Conservation (phyloP, 768 basidiomycete species). For the Boletus speciosus region DNA sequence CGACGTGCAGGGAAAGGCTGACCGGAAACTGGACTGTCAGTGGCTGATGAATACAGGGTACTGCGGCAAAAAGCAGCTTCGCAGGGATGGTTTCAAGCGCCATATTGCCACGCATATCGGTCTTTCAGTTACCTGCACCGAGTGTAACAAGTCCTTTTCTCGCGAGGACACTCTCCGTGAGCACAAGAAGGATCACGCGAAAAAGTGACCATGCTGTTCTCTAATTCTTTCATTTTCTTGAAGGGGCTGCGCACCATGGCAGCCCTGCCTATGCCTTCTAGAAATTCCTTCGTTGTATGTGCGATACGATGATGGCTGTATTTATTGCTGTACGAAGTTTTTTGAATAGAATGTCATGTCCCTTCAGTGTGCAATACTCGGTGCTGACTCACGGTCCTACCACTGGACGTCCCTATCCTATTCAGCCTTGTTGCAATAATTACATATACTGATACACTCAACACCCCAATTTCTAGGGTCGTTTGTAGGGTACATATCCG, state of each 20-base stretch:
- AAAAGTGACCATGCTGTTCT: neutral
- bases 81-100: neutral
- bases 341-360: neutral
- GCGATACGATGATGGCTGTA: neutral
- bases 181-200: conserved; percentile 1
- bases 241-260: no score
- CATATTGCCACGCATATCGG: conserved; percentile 8
- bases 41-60: neutral
- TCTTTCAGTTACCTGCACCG: neutral
- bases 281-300: neutral
- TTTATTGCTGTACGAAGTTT: neutral
- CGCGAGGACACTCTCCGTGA: neutral
- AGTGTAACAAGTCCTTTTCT: conserved; percentile 3
- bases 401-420: neutral
- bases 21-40: neutral
- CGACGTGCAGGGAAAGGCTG: neutral
- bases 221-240: no score
- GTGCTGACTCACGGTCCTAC: neutral
- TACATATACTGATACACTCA: no score
- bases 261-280: no score
- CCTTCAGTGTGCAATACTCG: no score
- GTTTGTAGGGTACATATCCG: neutral
- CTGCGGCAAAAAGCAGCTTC: neutral
- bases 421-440: neutral
- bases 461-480: neutral